Percentiles rank a stretch among this genome's conserved stretches.
These are phyloP conservation scores for Perkinsus chesapeaki DNA, from an alignment of 169 alveolate genomes.

Conservation along the genomic window DNA sequence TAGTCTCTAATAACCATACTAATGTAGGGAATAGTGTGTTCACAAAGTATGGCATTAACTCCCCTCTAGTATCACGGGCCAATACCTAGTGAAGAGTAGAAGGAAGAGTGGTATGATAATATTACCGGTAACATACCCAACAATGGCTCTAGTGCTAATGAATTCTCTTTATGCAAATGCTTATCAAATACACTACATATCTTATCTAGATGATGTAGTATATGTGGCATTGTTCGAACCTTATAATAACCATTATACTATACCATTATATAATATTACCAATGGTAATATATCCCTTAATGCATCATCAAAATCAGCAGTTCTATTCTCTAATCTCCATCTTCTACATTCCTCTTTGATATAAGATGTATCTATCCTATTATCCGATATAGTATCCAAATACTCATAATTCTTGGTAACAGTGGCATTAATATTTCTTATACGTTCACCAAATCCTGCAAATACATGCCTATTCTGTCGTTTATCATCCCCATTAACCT, in stretches of 20 bases:
- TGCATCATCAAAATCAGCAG: not conserved
- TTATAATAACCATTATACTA: not conserved
- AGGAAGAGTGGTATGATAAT: not conserved
- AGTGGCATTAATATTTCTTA: not conserved
- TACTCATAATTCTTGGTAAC: not conserved
- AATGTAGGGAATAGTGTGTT: not conserved
- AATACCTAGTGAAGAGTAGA: not conserved
- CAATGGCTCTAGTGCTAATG: not conserved
- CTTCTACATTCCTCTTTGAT: not conserved
- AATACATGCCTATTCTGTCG: not conserved
- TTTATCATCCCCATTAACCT: not conserved
- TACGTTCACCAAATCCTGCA: not conserved
- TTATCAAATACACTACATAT: not conserved
- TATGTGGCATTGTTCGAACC: not conserved
- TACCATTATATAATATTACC: not conserved
- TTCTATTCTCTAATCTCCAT: not conserved
- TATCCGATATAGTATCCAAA: not conserved
- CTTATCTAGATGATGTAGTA: not conserved
- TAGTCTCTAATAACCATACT: not conserved
- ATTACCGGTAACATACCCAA: not conserved
- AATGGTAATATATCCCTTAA: not conserved
- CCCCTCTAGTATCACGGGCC: slow-evolving; percentile 1
- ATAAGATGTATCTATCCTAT: not conserved
- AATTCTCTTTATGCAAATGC: not conserved
- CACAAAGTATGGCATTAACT: not conserved